phyloP scores from a whole-genome alignment of 306 rosid species.

The Medicago arabica region DNA sequence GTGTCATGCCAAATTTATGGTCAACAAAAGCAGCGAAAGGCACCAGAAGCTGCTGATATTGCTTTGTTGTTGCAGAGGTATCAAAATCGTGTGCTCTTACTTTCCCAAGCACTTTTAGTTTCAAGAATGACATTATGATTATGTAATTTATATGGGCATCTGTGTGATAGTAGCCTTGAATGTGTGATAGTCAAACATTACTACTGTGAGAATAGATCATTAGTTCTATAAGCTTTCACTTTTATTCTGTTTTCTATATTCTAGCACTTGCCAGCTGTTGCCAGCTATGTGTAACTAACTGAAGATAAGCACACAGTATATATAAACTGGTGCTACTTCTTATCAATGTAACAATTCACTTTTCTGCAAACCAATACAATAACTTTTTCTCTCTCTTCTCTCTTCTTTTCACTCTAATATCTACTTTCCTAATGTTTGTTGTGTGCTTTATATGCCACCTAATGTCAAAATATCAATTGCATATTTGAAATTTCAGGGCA shows the following conservation, averaged over 20 bases:
- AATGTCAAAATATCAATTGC: background rate
- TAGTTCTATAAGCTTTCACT: too few species aligned
- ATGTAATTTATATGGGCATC: conserved; percentile 15
- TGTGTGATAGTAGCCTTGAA: conserved; percentile 6
- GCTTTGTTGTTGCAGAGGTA: conserved; percentile 93
- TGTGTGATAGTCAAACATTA: background rate
- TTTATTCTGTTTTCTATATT: too few species aligned
- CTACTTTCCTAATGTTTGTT: too few species aligned
- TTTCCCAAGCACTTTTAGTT: conserved; percentile 5
- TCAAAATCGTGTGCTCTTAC: background rate
- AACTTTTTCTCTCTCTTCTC: too few species aligned
- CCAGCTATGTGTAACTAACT: too few species aligned
- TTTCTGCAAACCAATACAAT: too few species aligned
- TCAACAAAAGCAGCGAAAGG: conserved; percentile 83
- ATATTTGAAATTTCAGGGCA: conserved; percentile 19
- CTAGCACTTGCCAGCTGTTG: too few species aligned
- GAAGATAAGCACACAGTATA: too few species aligned
- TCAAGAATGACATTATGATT: background rate
- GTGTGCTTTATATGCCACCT: conserved; percentile 12
- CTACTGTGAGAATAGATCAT: too few species aligned
- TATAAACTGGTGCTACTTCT: too few species aligned
- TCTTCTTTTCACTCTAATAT: too few species aligned
- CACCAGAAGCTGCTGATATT: conserved; percentile 89
- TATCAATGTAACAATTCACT: too few species aligned
- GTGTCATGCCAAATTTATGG: conserved; percentile 99